Conservation (phyloP, 805 yeast species). For the Danielia reshetovae region DNA sequence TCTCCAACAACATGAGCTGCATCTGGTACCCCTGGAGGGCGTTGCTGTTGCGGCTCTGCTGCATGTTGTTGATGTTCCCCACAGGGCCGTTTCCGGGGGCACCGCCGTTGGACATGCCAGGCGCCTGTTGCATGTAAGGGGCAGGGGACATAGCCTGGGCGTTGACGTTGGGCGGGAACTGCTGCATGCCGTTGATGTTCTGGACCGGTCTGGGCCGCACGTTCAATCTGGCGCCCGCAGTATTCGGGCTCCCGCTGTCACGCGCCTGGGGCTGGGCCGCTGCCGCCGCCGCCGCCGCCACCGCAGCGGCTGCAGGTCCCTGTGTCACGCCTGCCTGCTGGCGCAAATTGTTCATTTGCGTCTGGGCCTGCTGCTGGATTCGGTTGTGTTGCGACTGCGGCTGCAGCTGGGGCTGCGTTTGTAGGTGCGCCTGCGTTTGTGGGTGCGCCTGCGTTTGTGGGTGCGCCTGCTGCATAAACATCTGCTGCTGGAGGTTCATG, state of each 20-base stretch:
- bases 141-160: neutral
- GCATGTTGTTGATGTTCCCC: conserved; percentile 4
- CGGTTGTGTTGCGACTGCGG: conserved; percentile 21
- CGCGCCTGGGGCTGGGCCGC: conserved; percentile 3
- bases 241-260: conserved; percentile 8
- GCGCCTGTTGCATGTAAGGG: conserved; percentile 1
- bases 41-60: conserved; percentile 33
- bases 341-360: conserved; percentile 47
- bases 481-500: conserved; percentile 27
- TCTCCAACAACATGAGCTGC: conserved; percentile 70
- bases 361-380: conserved; percentile 45
- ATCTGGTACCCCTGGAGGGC: conserved; percentile 81
- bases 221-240: neutral
- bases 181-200: conserved; percentile 3
- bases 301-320: conserved; percentile 10
- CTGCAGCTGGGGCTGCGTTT: conserved; percentile 7
- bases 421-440: conserved; percentile 6
- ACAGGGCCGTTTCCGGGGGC: neutral
- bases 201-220: conserved; percentile 3
- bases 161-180: conserved; percentile 3
- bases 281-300: conserved; percentile 7
- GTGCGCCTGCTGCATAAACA: conserved; percentile 22
- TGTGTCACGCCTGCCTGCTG: conserved; percentile 39
- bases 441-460: conserved; percentile 12
- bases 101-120: neutral